Percentiles rank a stretch among this genome's conserved stretches.
These are phyloP conservation scores for Diplodia corticola DNA, from an alignment of 2,329 filamentous ascomycete genomes.

Conservation along the genomic window DNA sequence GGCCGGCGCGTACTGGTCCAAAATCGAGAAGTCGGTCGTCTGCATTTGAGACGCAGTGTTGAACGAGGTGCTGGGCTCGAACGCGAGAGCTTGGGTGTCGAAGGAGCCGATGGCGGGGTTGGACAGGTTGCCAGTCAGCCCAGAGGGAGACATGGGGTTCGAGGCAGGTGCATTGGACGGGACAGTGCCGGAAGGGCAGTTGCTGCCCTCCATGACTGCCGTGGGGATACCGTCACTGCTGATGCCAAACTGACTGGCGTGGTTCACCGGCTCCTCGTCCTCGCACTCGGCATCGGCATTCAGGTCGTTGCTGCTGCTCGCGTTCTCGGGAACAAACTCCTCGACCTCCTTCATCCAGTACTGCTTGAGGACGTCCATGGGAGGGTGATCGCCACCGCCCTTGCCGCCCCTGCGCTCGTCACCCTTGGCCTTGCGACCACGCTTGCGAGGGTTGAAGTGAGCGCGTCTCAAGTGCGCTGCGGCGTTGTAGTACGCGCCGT, in stretches of 20 bases:
- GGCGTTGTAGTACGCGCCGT: constrained; percentile 92
- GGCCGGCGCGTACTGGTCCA: constrained; percentile 18
- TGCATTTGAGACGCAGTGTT: not conserved
- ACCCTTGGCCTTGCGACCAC: constrained; percentile 58
- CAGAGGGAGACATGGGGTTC: constrained; percentile 1
- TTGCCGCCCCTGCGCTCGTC: constrained; percentile 62
- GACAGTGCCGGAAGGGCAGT: not conserved
- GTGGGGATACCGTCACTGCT: constrained; percentile 16
- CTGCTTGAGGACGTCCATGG: constrained; percentile 61
- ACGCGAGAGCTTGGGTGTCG: constrained; percentile 9
- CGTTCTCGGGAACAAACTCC: constrained; percentile 40
- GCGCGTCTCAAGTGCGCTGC: constrained; percentile 84
- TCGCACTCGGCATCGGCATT: constrained; percentile 12
- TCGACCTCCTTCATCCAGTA: constrained; percentile 61
- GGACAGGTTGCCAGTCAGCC: not conserved
- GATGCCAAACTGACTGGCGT: constrained; percentile 10
- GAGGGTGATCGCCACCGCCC: constrained; percentile 61
- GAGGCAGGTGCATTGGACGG: constrained; percentile 13
- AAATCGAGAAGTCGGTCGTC: constrained; percentile 13
- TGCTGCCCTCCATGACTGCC: constrained; percentile 8
- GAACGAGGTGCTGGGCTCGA: constrained; percentile 12
- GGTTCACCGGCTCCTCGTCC: constrained; percentile 22
- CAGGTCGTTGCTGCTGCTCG: not conserved
- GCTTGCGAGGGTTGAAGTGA: constrained; percentile 75
- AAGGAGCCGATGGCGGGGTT: not conserved